A percentile compares a stretch with the other conserved stretches of the same genome.
Conservation (phyloP, 306 rosid genomes). For the Cicer judaicum region DNA sequence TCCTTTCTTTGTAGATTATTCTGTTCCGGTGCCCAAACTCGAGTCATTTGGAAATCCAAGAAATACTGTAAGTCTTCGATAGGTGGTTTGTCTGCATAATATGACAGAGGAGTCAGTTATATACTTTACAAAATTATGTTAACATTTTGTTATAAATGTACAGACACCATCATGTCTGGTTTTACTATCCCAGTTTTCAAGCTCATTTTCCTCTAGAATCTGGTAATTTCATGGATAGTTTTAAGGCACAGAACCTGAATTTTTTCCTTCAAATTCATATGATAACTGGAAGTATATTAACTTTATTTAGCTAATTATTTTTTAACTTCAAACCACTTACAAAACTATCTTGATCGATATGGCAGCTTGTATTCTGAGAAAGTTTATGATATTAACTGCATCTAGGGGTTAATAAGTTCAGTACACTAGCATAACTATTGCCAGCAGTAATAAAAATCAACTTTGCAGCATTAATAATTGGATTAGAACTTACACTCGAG, state of each 20-base stretch:
- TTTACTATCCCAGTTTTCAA: slow-evolving; percentile 9
- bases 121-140: neutral
- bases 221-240: slow-evolving; percentile 11
- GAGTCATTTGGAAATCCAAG: slow-evolving; percentile 93
- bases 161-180: neutral
- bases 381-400: slow-evolving; percentile 1
- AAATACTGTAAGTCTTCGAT: slow-evolving; percentile 95
- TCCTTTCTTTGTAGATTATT: slow-evolving; percentile 87
- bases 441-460: slow-evolving; percentile 32
- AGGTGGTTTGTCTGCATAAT: slow-evolving; percentile 84
- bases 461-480: slow-evolving; percentile 18
- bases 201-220: neutral
- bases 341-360: slow-evolving; percentile 11
- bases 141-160: neutral
- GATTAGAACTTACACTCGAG: slow-evolving; percentile 76
- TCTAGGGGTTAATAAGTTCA: neutral
- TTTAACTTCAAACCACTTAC: neutral
- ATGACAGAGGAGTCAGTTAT: slow-evolving; percentile 8
- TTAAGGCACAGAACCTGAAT: slow-evolving; percentile 2
- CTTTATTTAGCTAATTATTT: slow-evolving; percentile 13
- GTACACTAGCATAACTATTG: neutral
- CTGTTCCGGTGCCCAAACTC: slow-evolving; percentile 92
- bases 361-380: slow-evolving; percentile 11
- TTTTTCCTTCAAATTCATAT: neutral
- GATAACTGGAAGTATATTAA: neutral